Evolutionary conservation across 176 grass and related monocot genomes (phyloP).

Genomic region (Musa itinerans): DNA sequence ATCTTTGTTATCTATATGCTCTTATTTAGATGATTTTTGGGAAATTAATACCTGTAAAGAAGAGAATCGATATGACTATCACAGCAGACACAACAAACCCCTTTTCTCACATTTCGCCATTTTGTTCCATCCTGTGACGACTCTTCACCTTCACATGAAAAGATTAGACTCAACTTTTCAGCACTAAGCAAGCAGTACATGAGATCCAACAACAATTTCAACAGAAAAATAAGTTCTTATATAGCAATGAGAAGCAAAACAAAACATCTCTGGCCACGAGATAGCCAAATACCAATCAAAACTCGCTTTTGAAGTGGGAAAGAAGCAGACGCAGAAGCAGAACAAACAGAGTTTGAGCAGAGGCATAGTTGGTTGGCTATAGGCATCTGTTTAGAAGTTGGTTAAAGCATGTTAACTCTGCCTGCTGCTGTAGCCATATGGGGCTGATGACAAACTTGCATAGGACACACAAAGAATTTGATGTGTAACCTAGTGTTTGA

Average conservation of each 20-base stretch:
- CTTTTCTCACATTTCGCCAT: conserved; percentile 73
- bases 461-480: neutral
- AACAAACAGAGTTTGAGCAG: neutral
- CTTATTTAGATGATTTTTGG: too few relatives aligned
- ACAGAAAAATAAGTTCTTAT: neutral
- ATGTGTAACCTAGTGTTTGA: too few relatives aligned
- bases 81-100: conserved; percentile 76
- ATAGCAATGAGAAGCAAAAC: too few relatives aligned
- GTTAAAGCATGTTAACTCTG: neutral
- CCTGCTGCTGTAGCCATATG: neutral
- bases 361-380: neutral
- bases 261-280: neutral
- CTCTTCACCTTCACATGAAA: conserved; percentile 16
- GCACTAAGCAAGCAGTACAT: neutral
- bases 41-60: conserved; percentile 57
- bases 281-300: neutral
- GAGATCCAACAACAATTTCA: neutral
- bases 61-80: conserved; percentile 78
- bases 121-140: conserved; percentile 31
- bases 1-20: neutral
- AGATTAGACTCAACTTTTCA: neutral
- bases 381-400: neutral
- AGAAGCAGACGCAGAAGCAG: neutral
- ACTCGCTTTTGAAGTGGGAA: neutral
- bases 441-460: neutral